Evolutionary conservation across 2,329 filamentous ascomycete genomes (phyloP).

Genomic region (Phyllosticta paracitricarpa): DNA sequence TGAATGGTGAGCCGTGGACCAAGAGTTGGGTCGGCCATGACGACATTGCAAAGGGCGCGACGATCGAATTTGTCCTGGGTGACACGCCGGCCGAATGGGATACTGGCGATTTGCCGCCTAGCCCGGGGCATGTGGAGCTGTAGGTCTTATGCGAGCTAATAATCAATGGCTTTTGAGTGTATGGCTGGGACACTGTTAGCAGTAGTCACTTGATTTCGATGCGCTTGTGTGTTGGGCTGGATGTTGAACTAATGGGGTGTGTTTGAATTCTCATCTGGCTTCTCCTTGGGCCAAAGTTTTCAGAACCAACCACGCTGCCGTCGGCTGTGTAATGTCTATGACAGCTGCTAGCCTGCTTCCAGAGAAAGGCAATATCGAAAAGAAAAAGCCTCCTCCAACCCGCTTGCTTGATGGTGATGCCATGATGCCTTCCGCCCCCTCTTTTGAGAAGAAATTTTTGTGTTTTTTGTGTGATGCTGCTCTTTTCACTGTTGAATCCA

Average conservation of each 20-base stretch:
- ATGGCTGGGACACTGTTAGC: no score
- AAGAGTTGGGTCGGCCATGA: slow-evolving; percentile 48
- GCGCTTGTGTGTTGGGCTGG: background rate
- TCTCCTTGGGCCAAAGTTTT: background rate
- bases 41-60: slow-evolving; percentile 43
- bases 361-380: background rate
- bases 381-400: background rate
- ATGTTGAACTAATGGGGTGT: background rate
- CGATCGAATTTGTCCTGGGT: slow-evolving; percentile 55
- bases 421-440: background rate
- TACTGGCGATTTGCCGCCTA: slow-evolving; percentile 51
- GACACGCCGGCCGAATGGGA: slow-evolving; percentile 44
- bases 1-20: slow-evolving; percentile 43
- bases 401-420: background rate
- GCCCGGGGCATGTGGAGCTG: slow-evolving; percentile 32
- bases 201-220: background rate
- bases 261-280: background rate
- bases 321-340: background rate
- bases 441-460: background rate
- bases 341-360: background rate
- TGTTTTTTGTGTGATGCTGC: background rate
- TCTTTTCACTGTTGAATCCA: background rate
- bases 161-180: background rate
- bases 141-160: background rate
- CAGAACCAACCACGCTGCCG: background rate